phyloP scores from a whole-genome alignment of 192 early-diverging fungal genomes.

The Linnemannia elongata region DNA sequence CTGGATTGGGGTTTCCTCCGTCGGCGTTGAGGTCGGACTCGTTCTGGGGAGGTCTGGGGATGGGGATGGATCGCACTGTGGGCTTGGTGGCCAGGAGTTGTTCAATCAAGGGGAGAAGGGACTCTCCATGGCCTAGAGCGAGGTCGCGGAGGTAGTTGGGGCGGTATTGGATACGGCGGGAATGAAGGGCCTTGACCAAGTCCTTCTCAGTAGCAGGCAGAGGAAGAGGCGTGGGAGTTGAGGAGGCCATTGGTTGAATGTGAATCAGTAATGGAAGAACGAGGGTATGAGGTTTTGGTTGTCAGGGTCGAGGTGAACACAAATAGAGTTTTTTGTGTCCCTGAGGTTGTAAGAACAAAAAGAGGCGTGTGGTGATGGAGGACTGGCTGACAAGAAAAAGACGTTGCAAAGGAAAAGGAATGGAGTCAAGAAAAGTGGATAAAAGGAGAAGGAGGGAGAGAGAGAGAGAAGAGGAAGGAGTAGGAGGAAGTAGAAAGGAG shows the following conservation, averaged over 20 bases:
- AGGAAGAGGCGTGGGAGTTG: background rate
- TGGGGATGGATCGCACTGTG: conserved; percentile 7
- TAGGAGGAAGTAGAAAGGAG: background rate
- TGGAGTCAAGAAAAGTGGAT: too few species aligned
- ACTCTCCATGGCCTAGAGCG: conserved; percentile 1
- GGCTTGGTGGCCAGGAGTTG: conserved; percentile 27
- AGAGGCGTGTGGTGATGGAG: background rate
- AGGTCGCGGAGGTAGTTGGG: conserved; percentile 19
- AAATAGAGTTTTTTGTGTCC: background rate
- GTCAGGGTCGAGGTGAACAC: background rate
- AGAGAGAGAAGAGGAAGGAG: background rate
- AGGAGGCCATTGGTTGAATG: background rate
- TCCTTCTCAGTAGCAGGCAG: conserved; percentile 32
- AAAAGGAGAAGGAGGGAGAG: background rate
- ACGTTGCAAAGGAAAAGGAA: background rate
- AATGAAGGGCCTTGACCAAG: conserved; percentile 13
- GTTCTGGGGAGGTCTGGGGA: conserved; percentile 11
- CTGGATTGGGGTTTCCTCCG: conserved; percentile 41
- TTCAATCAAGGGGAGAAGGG: conserved; percentile 19
- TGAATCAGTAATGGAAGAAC: background rate
- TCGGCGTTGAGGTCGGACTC: conserved; percentile 34
- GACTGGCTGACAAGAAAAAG: background rate
- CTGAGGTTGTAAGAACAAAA: background rate
- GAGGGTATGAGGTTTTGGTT: background rate
- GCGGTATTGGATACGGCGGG: conserved; percentile 26